Conservation (phyloP, 495 filamentous ascomycete species). For the Tuber melanosporum region DNA sequence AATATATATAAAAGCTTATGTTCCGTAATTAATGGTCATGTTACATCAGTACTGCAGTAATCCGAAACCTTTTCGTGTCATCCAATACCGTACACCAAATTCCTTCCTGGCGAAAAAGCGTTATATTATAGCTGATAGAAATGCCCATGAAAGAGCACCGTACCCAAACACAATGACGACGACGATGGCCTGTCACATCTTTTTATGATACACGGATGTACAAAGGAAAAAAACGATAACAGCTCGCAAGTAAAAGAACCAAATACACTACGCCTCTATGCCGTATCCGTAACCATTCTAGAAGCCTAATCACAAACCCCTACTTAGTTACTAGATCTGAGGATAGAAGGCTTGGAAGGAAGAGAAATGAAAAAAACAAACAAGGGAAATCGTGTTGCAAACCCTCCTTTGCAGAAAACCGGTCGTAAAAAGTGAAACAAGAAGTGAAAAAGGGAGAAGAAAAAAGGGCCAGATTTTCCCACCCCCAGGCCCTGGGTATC, state of each 20-base stretch:
- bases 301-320: constrained; percentile 4
- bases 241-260: not conserved
- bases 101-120: not conserved
- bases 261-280: constrained; percentile 5
- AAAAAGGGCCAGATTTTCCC: constrained; percentile 8
- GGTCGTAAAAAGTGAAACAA: not conserved
- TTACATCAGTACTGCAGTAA: not conserved
- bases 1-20: not conserved
- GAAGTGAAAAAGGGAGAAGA: not conserved
- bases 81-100: not conserved
- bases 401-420: constrained; percentile 1
- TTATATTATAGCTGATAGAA: not conserved
- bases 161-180: not conserved
- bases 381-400: constrained; percentile 10
- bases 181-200: not conserved
- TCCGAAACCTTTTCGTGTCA: not conserved
- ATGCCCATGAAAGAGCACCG: not conserved
- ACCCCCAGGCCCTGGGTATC: not conserved
- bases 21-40: not conserved
- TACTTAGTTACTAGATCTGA: constrained; percentile 1
- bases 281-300: not conserved
- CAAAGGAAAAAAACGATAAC: not conserved
- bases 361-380: constrained; percentile 8
- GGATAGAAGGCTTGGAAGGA: constrained; percentile 46
- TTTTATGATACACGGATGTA: not conserved